Evolutionary conservation across 495 filamentous ascomycete genomes (phyloP).

Genomic region (Hyaloscypha finlandica): DNA sequence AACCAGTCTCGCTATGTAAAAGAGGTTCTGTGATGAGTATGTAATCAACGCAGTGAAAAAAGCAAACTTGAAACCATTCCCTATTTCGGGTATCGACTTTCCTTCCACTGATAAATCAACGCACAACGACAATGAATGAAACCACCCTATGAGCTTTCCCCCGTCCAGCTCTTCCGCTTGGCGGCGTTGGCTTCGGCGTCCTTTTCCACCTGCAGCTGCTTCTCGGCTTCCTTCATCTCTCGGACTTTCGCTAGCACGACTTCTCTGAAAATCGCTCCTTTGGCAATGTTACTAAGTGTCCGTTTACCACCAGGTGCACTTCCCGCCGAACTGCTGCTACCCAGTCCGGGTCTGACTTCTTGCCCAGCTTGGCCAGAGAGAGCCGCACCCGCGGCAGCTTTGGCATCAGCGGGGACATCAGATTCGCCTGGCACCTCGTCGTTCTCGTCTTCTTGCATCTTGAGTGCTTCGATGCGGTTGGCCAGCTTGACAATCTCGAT

Average conservation of each 20-base stretch:
- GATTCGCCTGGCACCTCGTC: slow-evolving; percentile 68
- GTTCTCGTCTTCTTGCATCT: slow-evolving; percentile 90
- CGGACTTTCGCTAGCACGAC: slow-evolving; percentile 96
- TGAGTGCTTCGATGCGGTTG: slow-evolving; percentile 96
- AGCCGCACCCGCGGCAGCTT: slow-evolving; percentile 39
- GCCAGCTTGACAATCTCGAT: slow-evolving; percentile 96
- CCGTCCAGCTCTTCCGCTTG: slow-evolving; percentile 40
- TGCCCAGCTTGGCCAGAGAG: slow-evolving; percentile 31
- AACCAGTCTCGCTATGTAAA: neutral
- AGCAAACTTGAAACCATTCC: neutral
- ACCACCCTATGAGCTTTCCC: slow-evolving; percentile 6
- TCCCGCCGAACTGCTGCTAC: slow-evolving; percentile 30
- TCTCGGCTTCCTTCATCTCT: slow-evolving; percentile 87
- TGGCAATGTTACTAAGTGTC: slow-evolving; percentile 73
- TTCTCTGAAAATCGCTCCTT: slow-evolving; percentile 92
- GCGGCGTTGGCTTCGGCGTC: slow-evolving; percentile 47
- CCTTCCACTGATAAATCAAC: neutral
- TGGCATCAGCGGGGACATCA: slow-evolving; percentile 62
- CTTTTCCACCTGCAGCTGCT: slow-evolving; percentile 66
- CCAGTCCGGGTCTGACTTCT: slow-evolving; percentile 28
- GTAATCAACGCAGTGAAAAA: neutral
- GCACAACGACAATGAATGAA: slow-evolving; percentile 10
- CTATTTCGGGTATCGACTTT: slow-evolving; percentile 5
- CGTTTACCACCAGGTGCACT: slow-evolving; percentile 54
- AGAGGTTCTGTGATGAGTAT: neutral